phyloP scores from a whole-genome alignment of 495 filamentous ascomycete genomes.

The Lichenothelia convexa region DNA sequence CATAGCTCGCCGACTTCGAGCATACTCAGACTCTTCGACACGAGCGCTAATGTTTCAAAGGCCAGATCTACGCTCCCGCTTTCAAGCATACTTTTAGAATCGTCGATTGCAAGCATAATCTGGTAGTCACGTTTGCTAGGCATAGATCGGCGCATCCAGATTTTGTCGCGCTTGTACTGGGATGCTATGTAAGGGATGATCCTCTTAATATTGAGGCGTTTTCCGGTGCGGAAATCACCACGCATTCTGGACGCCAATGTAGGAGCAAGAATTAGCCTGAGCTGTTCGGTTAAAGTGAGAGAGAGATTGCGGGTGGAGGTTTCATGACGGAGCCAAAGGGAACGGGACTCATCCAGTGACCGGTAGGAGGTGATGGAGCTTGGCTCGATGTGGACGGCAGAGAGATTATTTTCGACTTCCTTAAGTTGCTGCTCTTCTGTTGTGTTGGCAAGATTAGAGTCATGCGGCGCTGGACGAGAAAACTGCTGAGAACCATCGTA shows the following conservation, averaged over 20 bases:
- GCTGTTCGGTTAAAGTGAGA: conserved; percentile 72
- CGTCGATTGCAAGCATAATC: conserved; percentile 92
- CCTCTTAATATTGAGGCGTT: conserved; percentile 94
- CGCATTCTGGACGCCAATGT: conserved; percentile 91
- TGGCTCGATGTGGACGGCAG: conserved; percentile 48
- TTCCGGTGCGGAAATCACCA: conserved; percentile 92
- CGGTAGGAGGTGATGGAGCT: conserved; percentile 21
- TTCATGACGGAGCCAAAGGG: conserved; percentile 75
- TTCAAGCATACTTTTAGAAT: conserved; percentile 81
- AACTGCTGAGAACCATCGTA: neutral
- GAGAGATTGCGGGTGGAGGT: conserved; percentile 67
- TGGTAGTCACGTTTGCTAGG: conserved; percentile 90
- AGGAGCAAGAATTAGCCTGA: conserved; percentile 85
- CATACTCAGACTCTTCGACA: conserved; percentile 68
- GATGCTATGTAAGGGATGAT: conserved; percentile 99
- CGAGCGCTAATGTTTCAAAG: conserved; percentile 79
- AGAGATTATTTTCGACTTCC: conserved; percentile 54
- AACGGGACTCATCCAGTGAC: conserved; percentile 39
- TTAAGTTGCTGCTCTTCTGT: conserved; percentile 45
- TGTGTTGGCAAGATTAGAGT: neutral
- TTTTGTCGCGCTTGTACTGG: conserved; percentile 95
- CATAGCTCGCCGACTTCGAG: conserved; percentile 84
- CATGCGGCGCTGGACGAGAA: neutral
- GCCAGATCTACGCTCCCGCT: conserved; percentile 51
- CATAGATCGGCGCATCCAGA: conserved; percentile 90